These are phyloP conservation scores for Blastobotrys indianensis DNA, from an alignment of 1,139 yeast genomes.

Conservation along the genomic window DNA sequence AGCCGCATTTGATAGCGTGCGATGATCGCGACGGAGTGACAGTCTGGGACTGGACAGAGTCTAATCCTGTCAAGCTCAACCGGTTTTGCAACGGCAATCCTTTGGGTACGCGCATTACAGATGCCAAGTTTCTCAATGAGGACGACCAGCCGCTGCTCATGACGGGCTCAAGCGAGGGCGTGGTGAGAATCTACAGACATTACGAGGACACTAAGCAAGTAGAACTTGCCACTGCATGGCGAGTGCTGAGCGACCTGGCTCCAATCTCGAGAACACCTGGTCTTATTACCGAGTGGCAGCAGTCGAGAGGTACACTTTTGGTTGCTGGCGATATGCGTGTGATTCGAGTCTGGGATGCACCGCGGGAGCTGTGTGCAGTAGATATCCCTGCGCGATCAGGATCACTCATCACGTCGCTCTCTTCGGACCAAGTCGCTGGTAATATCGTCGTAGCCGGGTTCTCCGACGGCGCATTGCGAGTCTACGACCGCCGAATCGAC, in stretches of 20 bases:
- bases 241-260: conserved; percentile 82
- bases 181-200: conserved; percentile 75
- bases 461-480: conserved; percentile 85
- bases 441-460: conserved; percentile 87
- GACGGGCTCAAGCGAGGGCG: conserved; percentile 92
- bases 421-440: conserved; percentile 97
- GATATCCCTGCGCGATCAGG: conserved; percentile 92
- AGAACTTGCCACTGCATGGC: conserved; percentile 81
- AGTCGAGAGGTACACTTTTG: conserved; percentile 80
- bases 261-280: conserved; percentile 71
- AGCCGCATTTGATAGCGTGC: conserved; percentile 69
- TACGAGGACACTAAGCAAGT: conserved; percentile 54
- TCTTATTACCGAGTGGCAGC: conserved; percentile 93
- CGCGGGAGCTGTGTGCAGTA: conserved; percentile 76
- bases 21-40: conserved; percentile 82
- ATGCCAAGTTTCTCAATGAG: conserved; percentile 78
- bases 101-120: conserved; percentile 82
- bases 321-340: conserved; percentile 95
- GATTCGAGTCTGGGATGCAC: conserved; percentile 94
- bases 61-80: conserved; percentile 42
- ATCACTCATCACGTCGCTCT: conserved; percentile 79
- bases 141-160: conserved; percentile 82
- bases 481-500: conserved; percentile 83
- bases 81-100: conserved; percentile 83
- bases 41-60: conserved; percentile 82